phyloP scores from a whole-genome alignment of 768 basidiomycete genomes.

The Mrakia frigida region DNA sequence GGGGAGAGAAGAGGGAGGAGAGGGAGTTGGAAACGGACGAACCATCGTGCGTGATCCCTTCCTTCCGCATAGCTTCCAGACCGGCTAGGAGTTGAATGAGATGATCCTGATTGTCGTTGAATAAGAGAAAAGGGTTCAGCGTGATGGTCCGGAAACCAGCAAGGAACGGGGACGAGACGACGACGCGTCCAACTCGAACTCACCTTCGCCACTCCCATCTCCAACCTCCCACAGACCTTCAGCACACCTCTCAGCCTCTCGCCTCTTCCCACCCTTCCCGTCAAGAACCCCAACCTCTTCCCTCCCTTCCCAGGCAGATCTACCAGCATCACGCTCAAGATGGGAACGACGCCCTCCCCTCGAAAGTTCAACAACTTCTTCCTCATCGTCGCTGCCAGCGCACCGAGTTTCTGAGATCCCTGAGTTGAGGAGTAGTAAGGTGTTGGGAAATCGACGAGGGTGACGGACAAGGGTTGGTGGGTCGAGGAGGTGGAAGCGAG shows the following conservation, averaged over 20 bases:
- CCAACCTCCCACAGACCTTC: conserved; percentile 69
- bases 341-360: conserved; percentile 61
- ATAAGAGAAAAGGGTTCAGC: not conserved
- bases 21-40: conserved; percentile 18
- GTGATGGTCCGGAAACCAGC: too few species aligned
- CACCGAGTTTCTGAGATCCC: conserved; percentile 13
- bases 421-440: conserved; percentile 11
- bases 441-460: conserved; percentile 21
- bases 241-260: conserved; percentile 63
- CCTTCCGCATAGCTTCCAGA: conserved; percentile 61
- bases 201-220: conserved; percentile 65
- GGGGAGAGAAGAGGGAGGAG: conserved; percentile 17
- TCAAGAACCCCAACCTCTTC: conserved; percentile 57
- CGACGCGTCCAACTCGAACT: conserved; percentile 36
- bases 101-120: conserved; percentile 76
- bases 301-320: conserved; percentile 48
- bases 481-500: not conserved
- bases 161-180: not conserved
- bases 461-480: not conserved
- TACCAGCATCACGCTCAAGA: conserved; percentile 62
- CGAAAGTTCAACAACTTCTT: conserved; percentile 51
- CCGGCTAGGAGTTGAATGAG: conserved; percentile 66
- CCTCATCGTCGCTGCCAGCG: conserved; percentile 7
- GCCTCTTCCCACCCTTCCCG: conserved; percentile 63
- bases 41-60: conserved; percentile 68